phyloP scores from a whole-genome alignment of 495 filamentous ascomycete species.

The Aspergillus biplanus region DNA sequence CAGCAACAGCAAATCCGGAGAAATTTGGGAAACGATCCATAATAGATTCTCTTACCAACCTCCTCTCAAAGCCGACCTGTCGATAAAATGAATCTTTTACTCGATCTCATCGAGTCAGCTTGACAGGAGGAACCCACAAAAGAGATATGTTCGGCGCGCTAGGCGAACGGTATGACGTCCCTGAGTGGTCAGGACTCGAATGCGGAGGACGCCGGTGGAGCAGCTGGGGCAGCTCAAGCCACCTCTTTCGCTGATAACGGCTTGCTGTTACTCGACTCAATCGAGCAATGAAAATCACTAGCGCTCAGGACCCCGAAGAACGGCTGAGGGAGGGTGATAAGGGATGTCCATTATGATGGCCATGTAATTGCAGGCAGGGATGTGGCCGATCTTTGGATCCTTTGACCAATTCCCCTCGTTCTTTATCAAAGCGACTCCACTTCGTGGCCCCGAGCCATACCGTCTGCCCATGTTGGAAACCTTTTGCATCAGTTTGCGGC shows the following conservation, averaged over 20 bases:
- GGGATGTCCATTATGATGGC: not conserved
- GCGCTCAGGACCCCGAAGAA: not conserved
- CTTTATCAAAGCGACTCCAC: constrained; percentile 19
- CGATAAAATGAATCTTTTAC: constrained; percentile 32
- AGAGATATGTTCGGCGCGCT: constrained; percentile 10
- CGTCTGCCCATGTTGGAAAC: not conserved
- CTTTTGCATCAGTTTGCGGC: not conserved
- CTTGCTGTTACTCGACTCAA: constrained; percentile 29
- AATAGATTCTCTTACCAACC: not conserved
- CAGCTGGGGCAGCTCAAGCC: constrained; percentile 19
- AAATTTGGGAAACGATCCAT: not conserved
- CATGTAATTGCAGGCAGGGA: not conserved
- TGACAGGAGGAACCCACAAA: constrained; percentile 20
- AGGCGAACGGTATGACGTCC: not conserved
- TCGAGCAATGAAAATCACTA: constrained; percentile 25
- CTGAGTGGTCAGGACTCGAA: constrained; percentile 19
- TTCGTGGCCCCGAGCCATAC: not conserved
- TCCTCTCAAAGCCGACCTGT: not conserved
- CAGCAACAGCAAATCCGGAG: not conserved
- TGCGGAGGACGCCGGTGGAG: constrained; percentile 24
- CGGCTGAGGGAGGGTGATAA: constrained; percentile 26
- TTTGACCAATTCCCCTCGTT: constrained; percentile 18
- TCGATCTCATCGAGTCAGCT: constrained; percentile 50
- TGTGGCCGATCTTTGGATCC: constrained; percentile 19
- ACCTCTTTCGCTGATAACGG: constrained; percentile 27